Percentiles rank a stretch among this genome's conserved stretches.
phyloP scores from a whole-genome alignment of 306 rosid genomes.

The Morella rubra region DNA sequence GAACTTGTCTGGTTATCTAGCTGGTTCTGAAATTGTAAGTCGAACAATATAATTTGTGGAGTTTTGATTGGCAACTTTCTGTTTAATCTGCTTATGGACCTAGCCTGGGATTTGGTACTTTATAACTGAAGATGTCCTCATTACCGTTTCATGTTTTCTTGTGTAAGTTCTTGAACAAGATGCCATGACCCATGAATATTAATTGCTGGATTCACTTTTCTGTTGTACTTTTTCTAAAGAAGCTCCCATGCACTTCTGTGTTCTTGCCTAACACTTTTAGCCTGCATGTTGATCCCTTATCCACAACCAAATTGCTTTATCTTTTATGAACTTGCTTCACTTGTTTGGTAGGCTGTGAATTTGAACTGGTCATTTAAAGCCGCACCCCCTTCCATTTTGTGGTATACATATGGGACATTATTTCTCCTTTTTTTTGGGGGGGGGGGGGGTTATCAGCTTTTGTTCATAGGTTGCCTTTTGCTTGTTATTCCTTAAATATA shows the following conservation, averaged over 20 bases:
- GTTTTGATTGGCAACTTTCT: conserved; percentile 19
- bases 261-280: not conserved
- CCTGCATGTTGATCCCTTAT: not conserved
- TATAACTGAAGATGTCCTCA: not conserved
- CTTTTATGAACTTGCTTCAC: not conserved
- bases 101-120: not conserved
- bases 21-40: conserved; percentile 55
- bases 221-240: not conserved
- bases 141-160: not conserved
- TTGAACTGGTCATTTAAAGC: not conserved
- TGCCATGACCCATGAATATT: not conserved
- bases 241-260: not conserved
- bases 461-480: not conserved
- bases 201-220: not conserved
- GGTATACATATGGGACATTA: not conserved
- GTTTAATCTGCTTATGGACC: conserved; percentile 19
- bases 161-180: not conserved
- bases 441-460: not conserved
- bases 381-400: not conserved
- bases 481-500: not conserved
- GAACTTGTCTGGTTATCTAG: conserved; percentile 30
- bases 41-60: not conserved
- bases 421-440: not conserved
- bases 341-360: not conserved
- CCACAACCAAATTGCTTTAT: not conserved